These are phyloP conservation scores for Exutisphaerella laricina DNA, from an alignment of 2,329 filamentous ascomycete species.

Conservation along the genomic window DNA sequence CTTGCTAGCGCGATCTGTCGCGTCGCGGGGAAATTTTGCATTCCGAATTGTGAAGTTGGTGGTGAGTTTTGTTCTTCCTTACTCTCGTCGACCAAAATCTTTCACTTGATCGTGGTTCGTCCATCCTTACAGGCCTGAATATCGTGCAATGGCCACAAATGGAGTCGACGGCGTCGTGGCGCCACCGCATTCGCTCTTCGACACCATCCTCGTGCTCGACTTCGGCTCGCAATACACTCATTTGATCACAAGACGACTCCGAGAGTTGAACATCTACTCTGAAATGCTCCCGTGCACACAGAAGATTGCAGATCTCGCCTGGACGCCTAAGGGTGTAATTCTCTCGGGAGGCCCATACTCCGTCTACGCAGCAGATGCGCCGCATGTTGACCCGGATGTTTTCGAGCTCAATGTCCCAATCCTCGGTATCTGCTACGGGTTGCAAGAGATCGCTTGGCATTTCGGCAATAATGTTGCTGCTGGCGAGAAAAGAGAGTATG, in stretches of 20 bases:
- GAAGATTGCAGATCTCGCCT: constrained; percentile 69
- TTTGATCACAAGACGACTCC: constrained; percentile 67
- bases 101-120: neutral
- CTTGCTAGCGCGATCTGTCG: too few species aligned
- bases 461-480: constrained; percentile 61
- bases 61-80: too few species aligned
- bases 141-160: constrained; percentile 28
- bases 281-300: constrained; percentile 86
- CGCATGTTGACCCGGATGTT: constrained; percentile 74
- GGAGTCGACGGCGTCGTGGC: constrained; percentile 35
- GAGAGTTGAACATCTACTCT: constrained; percentile 74
- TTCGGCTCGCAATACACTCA: constrained; percentile 70
- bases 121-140: neutral
- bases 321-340: constrained; percentile 79
- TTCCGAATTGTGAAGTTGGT: too few species aligned
- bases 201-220: constrained; percentile 68
- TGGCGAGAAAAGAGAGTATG: constrained; percentile 65
- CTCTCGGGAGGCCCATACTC: constrained; percentile 68
- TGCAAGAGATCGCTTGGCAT: constrained; percentile 70
- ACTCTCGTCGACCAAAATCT: too few species aligned
- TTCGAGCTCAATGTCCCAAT: constrained; percentile 66
- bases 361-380: constrained; percentile 73
- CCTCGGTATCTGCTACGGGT: constrained; percentile 58
- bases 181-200: constrained; percentile 48
- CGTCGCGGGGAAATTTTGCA: too few species aligned